Conservation (phyloP, 140 eudicot species). For the Cichorium intybus region DNA sequence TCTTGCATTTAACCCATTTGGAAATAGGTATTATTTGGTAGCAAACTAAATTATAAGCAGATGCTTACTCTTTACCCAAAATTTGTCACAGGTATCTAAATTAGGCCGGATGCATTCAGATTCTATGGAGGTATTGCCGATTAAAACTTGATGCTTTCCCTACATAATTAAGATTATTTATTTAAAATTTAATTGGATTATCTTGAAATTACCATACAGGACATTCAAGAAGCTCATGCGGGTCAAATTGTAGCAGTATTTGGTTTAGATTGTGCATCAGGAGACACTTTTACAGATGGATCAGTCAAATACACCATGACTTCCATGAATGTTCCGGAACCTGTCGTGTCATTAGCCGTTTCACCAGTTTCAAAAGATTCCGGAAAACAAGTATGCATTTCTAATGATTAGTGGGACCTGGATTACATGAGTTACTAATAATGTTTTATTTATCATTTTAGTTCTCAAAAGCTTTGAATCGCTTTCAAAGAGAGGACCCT, state of each 20-base stretch:
- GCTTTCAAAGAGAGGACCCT: slow-evolving; percentile 96
- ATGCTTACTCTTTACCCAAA: background rate
- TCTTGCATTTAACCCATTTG: too few relatives aligned
- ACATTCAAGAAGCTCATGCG: slow-evolving; percentile 98
- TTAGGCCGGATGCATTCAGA: slow-evolving; percentile 96
- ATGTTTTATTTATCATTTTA: slow-evolving; percentile 24
- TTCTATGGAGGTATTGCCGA: slow-evolving; percentile 86
- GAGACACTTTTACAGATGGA: slow-evolving; percentile 97
- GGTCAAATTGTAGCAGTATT: slow-evolving; percentile 99
- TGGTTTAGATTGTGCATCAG: slow-evolving; percentile 99
- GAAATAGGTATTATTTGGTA: too few relatives aligned
- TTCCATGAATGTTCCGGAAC: slow-evolving; percentile 97
- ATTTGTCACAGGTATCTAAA: slow-evolving; percentile 70
- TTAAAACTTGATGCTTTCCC: background rate
- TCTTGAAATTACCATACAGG: slow-evolving; percentile 36
- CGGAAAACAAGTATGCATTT: slow-evolving; percentile 74
- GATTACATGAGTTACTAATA: background rate
- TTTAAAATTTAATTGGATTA: too few relatives aligned
- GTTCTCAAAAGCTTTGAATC: slow-evolving; percentile 98
- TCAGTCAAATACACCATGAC: slow-evolving; percentile 96
- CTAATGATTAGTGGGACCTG: slow-evolving; percentile 1
- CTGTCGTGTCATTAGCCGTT: slow-evolving; percentile 94
- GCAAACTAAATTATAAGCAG: too few relatives aligned
- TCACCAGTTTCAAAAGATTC: slow-evolving; percentile 95
- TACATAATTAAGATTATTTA: background rate